These are phyloP conservation scores for Alopecurus myosuroides DNA, from an alignment of 176 grass and related monocot species.

Conservation along the genomic window DNA sequence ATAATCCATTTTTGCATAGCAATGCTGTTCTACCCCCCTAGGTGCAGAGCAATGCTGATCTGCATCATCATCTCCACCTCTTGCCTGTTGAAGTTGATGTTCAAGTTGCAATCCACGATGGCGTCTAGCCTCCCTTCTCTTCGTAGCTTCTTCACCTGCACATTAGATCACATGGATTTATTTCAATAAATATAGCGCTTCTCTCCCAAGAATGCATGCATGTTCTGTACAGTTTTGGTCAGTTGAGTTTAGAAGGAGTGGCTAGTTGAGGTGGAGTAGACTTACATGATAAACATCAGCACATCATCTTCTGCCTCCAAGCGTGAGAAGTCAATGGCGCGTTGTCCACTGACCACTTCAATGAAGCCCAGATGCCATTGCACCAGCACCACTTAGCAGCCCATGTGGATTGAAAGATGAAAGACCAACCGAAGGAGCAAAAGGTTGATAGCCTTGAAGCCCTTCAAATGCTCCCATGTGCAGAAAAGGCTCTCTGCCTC, in stretches of 20 bases:
- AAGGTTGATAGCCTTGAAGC: conserved; percentile 52
- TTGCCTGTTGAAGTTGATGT: conserved; percentile 31
- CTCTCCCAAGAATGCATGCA: background rate
- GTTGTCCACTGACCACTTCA: conserved; percentile 84
- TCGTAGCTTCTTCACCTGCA: conserved; percentile 89
- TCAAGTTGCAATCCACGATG: conserved; percentile 70
- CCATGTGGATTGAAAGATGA: conserved; percentile 65
- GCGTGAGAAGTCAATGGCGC: conserved; percentile 88
- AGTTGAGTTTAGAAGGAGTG: background rate
- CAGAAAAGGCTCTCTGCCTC: conserved; percentile 64
- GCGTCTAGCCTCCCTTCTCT: conserved; percentile 54
- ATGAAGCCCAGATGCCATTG: conserved; percentile 45
- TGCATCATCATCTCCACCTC: conserved; percentile 93
- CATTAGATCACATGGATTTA: background rate
- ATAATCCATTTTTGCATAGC: too few species aligned
- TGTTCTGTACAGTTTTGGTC: background rate
- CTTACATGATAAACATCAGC: conserved; percentile 87
- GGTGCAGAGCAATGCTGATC: conserved; percentile 79
- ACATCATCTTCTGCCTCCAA: conserved; percentile 96
- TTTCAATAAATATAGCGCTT: background rate
- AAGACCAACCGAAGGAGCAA: conserved; percentile 41
- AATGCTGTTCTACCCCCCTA: too few species aligned
- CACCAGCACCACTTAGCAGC: conserved; percentile 34
- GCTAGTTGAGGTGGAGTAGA: background rate
- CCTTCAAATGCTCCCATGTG: conserved; percentile 81